Percentiles rank a stretch among this genome's conserved stretches.
phyloP scores from a whole-genome alignment of 23 red algal species.

The Gracilaria gracilis region DNA sequence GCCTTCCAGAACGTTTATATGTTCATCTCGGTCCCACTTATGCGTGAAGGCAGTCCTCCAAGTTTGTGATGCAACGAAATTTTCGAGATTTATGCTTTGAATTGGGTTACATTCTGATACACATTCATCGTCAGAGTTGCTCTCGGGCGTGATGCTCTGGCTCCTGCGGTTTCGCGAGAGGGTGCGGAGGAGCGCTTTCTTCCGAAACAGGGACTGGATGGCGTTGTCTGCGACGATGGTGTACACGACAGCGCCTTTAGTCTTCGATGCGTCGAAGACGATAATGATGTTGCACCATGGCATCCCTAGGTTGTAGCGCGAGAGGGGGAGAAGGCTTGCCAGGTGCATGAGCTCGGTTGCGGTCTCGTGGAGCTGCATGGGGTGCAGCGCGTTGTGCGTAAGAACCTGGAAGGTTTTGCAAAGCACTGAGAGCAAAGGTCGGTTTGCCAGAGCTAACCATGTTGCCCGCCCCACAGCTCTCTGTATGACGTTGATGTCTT shows the following conservation, averaged over 20 bases:
- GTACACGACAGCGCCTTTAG: neutral
- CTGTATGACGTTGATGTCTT: neutral
- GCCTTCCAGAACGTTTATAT: constrained; percentile 33
- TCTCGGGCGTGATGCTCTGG: too few relatives aligned
- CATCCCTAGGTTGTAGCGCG: neutral
- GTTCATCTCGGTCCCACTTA: neutral
- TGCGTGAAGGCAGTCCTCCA: constrained; percentile 17
- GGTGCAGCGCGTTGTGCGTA: neutral
- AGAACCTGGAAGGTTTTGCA: constrained; percentile 7
- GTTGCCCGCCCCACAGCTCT: neutral
- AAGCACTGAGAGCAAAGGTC: constrained; percentile 11
- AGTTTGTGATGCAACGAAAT: neutral
- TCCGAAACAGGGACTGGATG: neutral
- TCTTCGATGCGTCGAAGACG: neutral
- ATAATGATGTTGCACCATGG: neutral
- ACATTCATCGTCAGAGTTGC: neutral
- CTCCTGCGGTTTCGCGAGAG: too few relatives aligned
- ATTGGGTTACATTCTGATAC: neutral
- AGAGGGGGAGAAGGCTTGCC: neutral
- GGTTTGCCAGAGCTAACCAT: neutral
- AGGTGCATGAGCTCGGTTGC: neutral
- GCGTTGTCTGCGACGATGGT: neutral
- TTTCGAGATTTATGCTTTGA: neutral
- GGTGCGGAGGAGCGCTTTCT: too few relatives aligned
- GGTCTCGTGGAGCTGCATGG: neutral